phyloP scores from a whole-genome alignment of 306 rosid species.

The Sechiopsis laciniata region DNA sequence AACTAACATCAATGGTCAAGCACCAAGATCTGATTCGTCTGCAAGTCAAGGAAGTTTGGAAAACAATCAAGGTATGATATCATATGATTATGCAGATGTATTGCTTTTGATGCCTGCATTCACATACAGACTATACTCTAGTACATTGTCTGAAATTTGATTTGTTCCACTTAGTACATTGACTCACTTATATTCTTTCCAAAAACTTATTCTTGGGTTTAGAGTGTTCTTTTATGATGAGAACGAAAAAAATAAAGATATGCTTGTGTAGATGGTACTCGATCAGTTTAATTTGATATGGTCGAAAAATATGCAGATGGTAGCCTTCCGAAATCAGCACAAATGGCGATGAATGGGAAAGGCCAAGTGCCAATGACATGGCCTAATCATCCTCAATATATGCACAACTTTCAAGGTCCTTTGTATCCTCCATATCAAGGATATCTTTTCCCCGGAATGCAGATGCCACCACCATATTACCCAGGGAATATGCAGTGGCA shows the following conservation, averaged over 20 bases:
- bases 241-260: not conserved
- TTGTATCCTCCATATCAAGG: slow-evolving; percentile 75
- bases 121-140: not conserved
- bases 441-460: slow-evolving; percentile 79
- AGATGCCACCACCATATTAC: slow-evolving; percentile 63
- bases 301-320: slow-evolving; percentile 44
- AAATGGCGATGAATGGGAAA: slow-evolving; percentile 51
- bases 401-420: slow-evolving; percentile 82
- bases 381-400: slow-evolving; percentile 76
- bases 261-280: not conserved
- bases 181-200: not conserved
- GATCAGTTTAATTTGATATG: not conserved
- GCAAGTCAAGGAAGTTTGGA: slow-evolving; percentile 82
- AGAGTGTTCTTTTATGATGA: not conserved
- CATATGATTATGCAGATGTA: not conserved
- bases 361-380: slow-evolving; percentile 59
- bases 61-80: slow-evolving; percentile 58
- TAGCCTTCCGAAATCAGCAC: slow-evolving; percentile 39
- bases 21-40: slow-evolving; percentile 60
- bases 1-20: slow-evolving; percentile 28
- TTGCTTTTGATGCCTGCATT: not conserved
- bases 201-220: not conserved
- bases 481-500: slow-evolving; percentile 88
- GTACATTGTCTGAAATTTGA: not conserved
- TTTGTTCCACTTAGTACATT: not conserved